Evolutionary conservation across 1,284 basidiomycete genomes (phyloP).

Genomic region (Takashimella tepidaria): DNA sequence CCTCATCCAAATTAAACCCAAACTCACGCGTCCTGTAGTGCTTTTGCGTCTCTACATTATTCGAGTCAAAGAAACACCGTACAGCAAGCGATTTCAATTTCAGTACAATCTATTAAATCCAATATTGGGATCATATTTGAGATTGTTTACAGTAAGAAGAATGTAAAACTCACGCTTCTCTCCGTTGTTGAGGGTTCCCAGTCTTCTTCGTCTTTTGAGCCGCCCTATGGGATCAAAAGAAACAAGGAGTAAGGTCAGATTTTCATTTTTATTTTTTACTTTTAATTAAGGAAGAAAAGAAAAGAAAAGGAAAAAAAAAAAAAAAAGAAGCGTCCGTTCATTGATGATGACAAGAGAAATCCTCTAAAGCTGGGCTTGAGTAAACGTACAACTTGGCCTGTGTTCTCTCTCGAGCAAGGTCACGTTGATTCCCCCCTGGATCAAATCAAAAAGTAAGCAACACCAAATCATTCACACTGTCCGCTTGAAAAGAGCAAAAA

Average conservation of each 20-base stretch:
- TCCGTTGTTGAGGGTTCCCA: conserved; percentile 8
- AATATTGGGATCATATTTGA: too few species aligned
- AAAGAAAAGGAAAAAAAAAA: not conserved
- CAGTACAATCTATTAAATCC: too few species aligned
- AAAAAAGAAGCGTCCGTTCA: not conserved
- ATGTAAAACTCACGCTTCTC: conserved; percentile 13
- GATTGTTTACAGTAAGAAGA: not conserved
- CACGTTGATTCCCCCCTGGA: conserved; percentile 23
- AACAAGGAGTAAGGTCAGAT: conserved; percentile 1
- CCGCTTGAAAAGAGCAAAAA: too few species aligned
- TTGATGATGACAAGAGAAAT: not conserved
- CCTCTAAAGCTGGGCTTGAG: too few species aligned
- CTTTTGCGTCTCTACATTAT: too few species aligned
- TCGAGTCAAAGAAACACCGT: too few species aligned
- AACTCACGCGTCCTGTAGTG: too few species aligned
- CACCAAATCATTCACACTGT: too few species aligned
- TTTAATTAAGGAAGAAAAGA: conserved; percentile 4
- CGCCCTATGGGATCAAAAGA: conserved; percentile 7
- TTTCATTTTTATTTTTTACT: conserved; percentile 13
- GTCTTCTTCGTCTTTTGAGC: conserved; percentile 4
- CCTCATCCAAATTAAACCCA: too few species aligned
- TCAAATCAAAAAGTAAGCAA: not conserved
- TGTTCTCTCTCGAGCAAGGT: conserved; percentile 18
- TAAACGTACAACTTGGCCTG: conserved; percentile 17
- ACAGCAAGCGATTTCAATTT: too few species aligned